phyloP scores from a whole-genome alignment of 441 rosid genomes.

The Aleurites moluccanus region DNA sequence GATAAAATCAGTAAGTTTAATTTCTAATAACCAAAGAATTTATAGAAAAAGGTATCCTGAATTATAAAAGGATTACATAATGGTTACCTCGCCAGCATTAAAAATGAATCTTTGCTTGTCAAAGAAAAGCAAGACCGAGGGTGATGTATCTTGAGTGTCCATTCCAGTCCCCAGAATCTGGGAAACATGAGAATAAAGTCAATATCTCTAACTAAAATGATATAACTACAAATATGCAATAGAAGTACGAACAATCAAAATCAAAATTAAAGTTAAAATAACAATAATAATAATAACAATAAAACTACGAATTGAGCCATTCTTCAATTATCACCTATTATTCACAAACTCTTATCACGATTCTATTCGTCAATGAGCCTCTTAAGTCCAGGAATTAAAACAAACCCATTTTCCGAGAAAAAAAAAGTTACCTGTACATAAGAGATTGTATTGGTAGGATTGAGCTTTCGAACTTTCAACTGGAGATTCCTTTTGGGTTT shows the following conservation, averaged over 20 bases:
- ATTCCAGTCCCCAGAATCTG: constrained; percentile 95
- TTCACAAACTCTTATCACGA: too few relatives aligned
- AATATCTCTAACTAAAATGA: constrained; percentile 1
- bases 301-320: too few relatives aligned
- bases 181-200: constrained; percentile 9
- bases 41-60: background rate
- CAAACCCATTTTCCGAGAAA: background rate
- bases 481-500: constrained; percentile 60
- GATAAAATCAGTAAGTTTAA: background rate
- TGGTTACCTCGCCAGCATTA: constrained; percentile 92
- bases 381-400: background rate
- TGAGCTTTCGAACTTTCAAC: constrained; percentile 61
- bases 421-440: constrained; percentile 63
- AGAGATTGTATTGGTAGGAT: constrained; percentile 81
- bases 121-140: constrained; percentile 89
- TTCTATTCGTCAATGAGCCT: background rate
- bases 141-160: constrained; percentile 95
- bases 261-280: background rate
- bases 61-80: background rate
- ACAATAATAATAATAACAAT: background rate
- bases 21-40: background rate
- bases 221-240: background rate
- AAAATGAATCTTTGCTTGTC: constrained; percentile 90
- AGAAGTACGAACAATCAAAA: background rate
- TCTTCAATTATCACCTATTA: too few relatives aligned